Conservation (phyloP, 345 rosid species). For the Theobroma cacao region DNA sequence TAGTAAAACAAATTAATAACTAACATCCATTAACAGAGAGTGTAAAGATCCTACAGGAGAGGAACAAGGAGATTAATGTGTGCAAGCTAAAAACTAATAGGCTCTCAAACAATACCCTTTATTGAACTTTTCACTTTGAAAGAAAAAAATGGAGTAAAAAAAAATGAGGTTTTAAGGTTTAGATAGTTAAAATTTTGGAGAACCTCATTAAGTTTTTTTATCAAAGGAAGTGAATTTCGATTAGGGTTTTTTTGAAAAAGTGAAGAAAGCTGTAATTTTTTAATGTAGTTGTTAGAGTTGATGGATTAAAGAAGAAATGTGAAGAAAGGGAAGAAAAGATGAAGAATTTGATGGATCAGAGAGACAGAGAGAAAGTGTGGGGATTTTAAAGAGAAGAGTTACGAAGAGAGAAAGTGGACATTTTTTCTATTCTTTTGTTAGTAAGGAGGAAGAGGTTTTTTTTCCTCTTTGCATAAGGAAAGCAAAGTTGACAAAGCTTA, state of each 20-base stretch:
- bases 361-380: not conserved
- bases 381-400: not conserved
- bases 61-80: too few species aligned
- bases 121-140: not conserved
- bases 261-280: not conserved
- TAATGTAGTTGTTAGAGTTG: not conserved
- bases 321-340: not conserved
- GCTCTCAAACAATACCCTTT: constrained; percentile 23
- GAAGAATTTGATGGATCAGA: constrained; percentile 2
- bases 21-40: too few species aligned
- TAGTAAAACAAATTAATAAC: too few species aligned
- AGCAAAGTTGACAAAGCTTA: constrained; percentile 36
- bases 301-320: not conserved
- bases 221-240: not conserved
- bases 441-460: too few species aligned
- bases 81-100: too few species aligned
- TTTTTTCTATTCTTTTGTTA: not conserved
- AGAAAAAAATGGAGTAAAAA: too few species aligned
- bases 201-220: not conserved
- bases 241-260: not conserved
- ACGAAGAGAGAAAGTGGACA: not conserved
- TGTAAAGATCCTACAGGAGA: too few species aligned
- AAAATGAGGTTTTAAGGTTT: not conserved
- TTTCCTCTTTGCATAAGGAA: not conserved
- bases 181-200: not conserved